Evolutionary conservation across 768 basidiomycete genomes (phyloP), one percentile per base, ranked within the genome.

Genomic region (Daedaleopsis sinensis): DNA sequence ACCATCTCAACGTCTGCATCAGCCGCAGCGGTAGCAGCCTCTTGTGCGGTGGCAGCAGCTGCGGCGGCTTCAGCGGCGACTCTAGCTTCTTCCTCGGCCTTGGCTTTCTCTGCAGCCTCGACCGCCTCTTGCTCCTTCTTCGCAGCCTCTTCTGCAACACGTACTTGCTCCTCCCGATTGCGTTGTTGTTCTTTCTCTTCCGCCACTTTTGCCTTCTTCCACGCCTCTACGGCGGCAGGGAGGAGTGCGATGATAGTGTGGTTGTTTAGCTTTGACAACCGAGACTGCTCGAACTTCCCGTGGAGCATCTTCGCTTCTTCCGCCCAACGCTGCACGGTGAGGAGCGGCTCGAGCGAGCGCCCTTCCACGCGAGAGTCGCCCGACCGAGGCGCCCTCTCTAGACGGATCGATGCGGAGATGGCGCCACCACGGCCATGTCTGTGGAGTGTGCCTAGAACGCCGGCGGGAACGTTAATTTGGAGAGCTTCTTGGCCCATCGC

Each of bases 221-320:
- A 77, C n/a, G 80, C 81, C 67, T 89, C 86, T 8, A 89, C 75
- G 15, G 93, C 93, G 39, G 88, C 86, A 1, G 96, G 96, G 36
- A 96, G 80, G 37, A 98, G 78, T 5, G 86, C 83, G 38, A 95
- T 74, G 23, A 84, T 73, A 50, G 94, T 77, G 68, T 95, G 92
- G 66, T 89, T 89, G 27, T 80, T 77, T 15, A 97, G 70, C 66
- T 85, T 91, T 23, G 74, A 79, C 19, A 86, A 79, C 19, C 93
- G 83, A 59, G 91, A 87, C 12, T 81, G 73, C 10, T 88, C 84
- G 60, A 90, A 89, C 64, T 87, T 86, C 16, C 91, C 89, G 59
- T 94, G 88, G 23, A 92, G 76, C 36, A 92, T 87, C 69, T 90
- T 92, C 62, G 85, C 86, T 73, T 96, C 95, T 70, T 96, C 94